A percentile compares a stretch with the other conserved stretches of the same genome.
Evolutionary conservation across 2,329 filamentous ascomycete species (phyloP).

Genomic region (Paecilomyces niveus): DNA sequence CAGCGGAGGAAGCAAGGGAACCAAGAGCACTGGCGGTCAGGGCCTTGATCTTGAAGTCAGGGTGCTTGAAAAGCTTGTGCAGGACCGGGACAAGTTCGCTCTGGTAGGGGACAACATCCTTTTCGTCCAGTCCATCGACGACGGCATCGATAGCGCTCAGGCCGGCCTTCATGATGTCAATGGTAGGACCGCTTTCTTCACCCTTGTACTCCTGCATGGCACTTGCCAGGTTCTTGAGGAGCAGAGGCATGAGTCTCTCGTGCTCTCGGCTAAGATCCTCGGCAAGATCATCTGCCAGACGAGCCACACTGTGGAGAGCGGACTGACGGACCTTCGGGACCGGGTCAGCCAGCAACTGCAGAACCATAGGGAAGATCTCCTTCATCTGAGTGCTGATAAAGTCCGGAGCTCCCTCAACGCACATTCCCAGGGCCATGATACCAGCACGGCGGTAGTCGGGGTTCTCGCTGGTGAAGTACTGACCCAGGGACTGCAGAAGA

Average conservation of each 20-base stretch:
- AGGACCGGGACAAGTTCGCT: conserved; percentile 77
- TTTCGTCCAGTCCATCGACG: conserved; percentile 68
- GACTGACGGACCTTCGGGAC: conserved; percentile 79
- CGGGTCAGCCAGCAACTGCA: conserved; percentile 75
- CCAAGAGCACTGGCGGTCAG: conserved; percentile 83
- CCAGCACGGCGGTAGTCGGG: conserved; percentile 79
- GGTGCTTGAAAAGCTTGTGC: conserved; percentile 73
- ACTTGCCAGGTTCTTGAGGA: conserved; percentile 83
- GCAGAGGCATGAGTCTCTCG: conserved; percentile 70
- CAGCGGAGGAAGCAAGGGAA: conserved; percentile 79
- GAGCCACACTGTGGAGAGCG: conserved; percentile 77
- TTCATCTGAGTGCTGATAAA: conserved; percentile 92
- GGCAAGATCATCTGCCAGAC: conserved; percentile 85
- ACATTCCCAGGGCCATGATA: conserved; percentile 86
- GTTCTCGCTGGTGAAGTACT: conserved; percentile 68
- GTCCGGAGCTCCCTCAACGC: conserved; percentile 92
- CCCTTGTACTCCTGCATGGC: conserved; percentile 62
- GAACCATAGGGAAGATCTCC: conserved; percentile 75
- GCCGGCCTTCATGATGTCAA: conserved; percentile 80
- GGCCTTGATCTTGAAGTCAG: conserved; percentile 83
- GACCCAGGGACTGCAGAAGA: conserved; percentile 75
- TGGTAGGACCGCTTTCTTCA: conserved; percentile 62
- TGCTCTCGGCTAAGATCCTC: conserved; percentile 86
- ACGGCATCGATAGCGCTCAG: conserved; percentile 88
- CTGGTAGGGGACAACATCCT: conserved; percentile 75